These are phyloP conservation scores for Lipomyces chichibuensis DNA, from an alignment of 805 yeast species.

Conservation along the genomic window DNA sequence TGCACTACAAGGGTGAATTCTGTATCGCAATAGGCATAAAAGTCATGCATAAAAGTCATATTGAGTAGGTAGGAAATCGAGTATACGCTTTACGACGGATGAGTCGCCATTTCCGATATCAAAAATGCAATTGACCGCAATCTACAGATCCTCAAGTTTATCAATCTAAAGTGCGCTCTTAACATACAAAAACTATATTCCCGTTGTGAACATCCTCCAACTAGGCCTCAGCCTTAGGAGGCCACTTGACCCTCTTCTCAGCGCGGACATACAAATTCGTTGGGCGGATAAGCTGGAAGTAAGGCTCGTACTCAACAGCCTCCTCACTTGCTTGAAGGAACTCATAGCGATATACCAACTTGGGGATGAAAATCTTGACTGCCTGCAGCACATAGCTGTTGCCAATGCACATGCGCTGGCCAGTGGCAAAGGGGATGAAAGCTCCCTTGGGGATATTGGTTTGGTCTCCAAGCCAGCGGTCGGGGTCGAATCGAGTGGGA, in stretches of 20 bases:
- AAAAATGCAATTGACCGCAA: no score
- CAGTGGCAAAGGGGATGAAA: not conserved
- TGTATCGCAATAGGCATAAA: no score
- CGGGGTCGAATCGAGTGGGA: not conserved
- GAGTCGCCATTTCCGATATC: no score
- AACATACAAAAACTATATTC: no score
- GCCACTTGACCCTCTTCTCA: not conserved
- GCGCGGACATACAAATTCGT: not conserved
- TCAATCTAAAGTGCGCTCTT: no score
- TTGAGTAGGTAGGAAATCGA: no score
- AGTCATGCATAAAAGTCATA: no score
- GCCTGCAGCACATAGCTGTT: not conserved
- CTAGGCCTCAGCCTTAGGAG: not conserved
- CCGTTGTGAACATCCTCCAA: no score
- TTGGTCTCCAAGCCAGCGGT: not conserved
- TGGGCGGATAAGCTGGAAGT: not conserved
- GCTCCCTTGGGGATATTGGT: no score
- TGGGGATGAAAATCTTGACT: not conserved
- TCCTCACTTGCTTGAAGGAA: not conserved
- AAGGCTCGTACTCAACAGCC: not conserved
- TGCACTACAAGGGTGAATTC: no score
- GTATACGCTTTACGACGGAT: no score
- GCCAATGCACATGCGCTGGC: slow-evolving; percentile 1
- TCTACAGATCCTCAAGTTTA: no score
- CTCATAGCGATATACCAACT: not conserved